These are phyloP conservation scores for Pseudofabraea citricarpa DNA, from an alignment of 2,329 filamentous ascomycete genomes.

Conservation along the genomic window DNA sequence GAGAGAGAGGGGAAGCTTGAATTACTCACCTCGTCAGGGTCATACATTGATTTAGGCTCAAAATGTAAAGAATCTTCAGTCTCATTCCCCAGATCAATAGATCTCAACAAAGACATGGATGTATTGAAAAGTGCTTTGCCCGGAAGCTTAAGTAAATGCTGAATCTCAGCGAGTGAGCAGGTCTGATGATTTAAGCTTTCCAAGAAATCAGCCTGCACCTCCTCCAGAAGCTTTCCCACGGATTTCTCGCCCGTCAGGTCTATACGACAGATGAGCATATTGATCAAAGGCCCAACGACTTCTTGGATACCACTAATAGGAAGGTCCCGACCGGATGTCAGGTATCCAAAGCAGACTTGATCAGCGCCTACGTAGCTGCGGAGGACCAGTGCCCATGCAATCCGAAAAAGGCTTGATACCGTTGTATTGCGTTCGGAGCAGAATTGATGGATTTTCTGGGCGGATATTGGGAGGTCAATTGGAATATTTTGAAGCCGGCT, in stretches of 20 bases:
- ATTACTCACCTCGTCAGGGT: constrained; percentile 4
- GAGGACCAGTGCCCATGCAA: constrained; percentile 34
- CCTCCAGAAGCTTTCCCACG: constrained; percentile 23
- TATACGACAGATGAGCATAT: constrained; percentile 30
- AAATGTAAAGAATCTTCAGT: too few species aligned
- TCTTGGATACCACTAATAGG: constrained; percentile 39
- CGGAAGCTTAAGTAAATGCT: constrained; percentile 17
- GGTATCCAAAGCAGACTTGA: constrained; percentile 35
- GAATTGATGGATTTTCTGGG: constrained; percentile 11
- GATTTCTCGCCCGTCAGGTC: constrained; percentile 9
- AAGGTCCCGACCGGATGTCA: constrained; percentile 37
- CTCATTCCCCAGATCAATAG: too few species aligned
- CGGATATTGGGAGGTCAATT: background rate
- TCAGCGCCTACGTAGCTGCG: constrained; percentile 31
- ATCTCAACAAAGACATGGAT: constrained; percentile 11
- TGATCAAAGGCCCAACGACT: constrained; percentile 40
- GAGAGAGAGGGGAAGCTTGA: too few species aligned
- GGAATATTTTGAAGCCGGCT: too few species aligned
- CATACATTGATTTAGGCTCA: background rate
- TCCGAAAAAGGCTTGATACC: constrained; percentile 31
- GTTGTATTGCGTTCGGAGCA: constrained; percentile 34
- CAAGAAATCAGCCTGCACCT: constrained; percentile 28
- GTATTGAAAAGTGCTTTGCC: constrained; percentile 20
- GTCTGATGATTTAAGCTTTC: constrained; percentile 28
- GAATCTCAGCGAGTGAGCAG: constrained; percentile 38